Conservation (phyloP, 495 filamentous ascomycete genomes). For the Trichoderma orchidacearum region DNA sequence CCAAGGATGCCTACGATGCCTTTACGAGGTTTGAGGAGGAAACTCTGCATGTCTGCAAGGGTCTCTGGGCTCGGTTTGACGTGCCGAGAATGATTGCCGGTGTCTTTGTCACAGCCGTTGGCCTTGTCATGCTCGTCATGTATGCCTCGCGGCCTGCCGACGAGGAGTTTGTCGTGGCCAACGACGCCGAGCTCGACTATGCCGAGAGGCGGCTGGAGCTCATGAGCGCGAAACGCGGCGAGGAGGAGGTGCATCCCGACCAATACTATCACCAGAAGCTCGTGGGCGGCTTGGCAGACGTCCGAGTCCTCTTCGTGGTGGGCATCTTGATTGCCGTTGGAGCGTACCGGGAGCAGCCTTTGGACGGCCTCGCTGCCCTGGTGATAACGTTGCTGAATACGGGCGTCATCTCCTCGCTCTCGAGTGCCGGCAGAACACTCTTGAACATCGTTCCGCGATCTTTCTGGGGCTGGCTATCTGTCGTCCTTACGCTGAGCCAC, state of each 20-base stretch:
- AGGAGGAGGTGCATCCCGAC: conserved; percentile 12
- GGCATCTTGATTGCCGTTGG: conserved; percentile 21
- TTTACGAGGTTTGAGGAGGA: conserved; percentile 64
- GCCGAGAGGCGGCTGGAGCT: conserved; percentile 1
- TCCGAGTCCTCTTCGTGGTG: neutral
- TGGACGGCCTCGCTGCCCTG: conserved; percentile 2
- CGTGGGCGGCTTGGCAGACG: conserved; percentile 4
- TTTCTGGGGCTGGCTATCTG: conserved; percentile 74
- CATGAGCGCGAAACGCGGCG: conserved; percentile 18
- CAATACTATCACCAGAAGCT: conserved; percentile 22
- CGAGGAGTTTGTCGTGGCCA: conserved; percentile 26
- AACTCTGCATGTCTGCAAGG: conserved; percentile 67
- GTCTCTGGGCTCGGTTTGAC: conserved; percentile 85
- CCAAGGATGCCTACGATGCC: conserved; percentile 28
- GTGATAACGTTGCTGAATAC: conserved; percentile 15
- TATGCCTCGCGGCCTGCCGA: conserved; percentile 48
- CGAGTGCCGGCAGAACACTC: conserved; percentile 33
- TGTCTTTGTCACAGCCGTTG: conserved; percentile 51
- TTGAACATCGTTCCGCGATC: conserved; percentile 57
- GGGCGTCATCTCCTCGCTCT: conserved; percentile 39
- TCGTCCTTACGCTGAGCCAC: conserved; percentile 68
- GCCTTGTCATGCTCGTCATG: conserved; percentile 50
- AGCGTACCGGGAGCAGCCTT: conserved; percentile 42
- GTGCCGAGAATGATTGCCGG: conserved; percentile 71
- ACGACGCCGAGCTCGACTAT: conserved; percentile 22